A percentile compares a stretch with the other conserved stretches of the same genome.
phyloP scores from a whole-genome alignment of 164 flowering plant genomes.

The Cinnamomum chago region DNA sequence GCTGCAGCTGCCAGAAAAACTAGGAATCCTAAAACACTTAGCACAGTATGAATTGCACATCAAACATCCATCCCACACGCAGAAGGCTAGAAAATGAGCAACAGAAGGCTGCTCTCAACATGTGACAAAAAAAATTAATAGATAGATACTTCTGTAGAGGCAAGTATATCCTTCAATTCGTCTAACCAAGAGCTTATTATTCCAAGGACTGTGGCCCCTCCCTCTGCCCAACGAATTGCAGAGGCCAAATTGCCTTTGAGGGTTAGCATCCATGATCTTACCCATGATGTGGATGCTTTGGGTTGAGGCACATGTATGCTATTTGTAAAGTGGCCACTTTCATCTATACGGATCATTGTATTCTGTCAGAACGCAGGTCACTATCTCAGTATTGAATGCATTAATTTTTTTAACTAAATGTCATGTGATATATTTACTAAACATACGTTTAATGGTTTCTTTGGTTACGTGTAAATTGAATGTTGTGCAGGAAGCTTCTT shows the following conservation, averaged over 20 bases:
- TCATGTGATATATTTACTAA: not conserved
- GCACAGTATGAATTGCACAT: too few species aligned
- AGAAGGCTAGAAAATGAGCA: too few species aligned
- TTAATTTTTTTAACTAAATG: not conserved
- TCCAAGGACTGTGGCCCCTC: too few species aligned
- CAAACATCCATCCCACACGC: too few species aligned
- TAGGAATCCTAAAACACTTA: too few species aligned
- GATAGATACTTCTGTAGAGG: not conserved
- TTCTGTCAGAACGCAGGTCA: too few species aligned
- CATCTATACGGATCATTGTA: not conserved
- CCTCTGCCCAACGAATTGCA: too few species aligned
- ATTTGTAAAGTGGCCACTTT: not conserved
- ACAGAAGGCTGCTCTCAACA: too few species aligned
- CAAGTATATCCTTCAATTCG: not conserved
- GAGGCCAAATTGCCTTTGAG: not conserved
- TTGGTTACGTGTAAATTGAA: not conserved
- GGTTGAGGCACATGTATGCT: not conserved
- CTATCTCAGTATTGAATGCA: not conserved
- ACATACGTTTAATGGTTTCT: not conserved
- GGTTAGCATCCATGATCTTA: not conserved
- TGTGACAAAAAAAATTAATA: too few species aligned
- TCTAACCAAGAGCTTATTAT: not conserved
- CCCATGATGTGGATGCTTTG: not conserved
- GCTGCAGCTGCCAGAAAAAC: too few species aligned
- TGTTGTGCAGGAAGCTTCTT: constrained; percentile 11